phyloP scores from a whole-genome alignment of 768 basidiomycete genomes.

The Suillus subluteus region DNA sequence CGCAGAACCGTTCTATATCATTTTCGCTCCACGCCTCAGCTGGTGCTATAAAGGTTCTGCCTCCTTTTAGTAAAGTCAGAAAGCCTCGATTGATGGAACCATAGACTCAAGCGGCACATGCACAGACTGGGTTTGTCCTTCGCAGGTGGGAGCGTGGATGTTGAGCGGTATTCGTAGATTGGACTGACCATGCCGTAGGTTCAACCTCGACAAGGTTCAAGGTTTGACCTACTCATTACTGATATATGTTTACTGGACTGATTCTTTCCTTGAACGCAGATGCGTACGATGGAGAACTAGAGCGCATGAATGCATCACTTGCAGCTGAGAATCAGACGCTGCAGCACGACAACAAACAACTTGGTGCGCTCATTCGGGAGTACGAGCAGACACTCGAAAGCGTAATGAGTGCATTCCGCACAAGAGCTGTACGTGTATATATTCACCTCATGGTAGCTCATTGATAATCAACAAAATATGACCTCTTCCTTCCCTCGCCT shows the following conservation, averaged over 20 bases:
- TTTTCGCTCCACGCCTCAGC: slow-evolving; percentile 73
- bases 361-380: slow-evolving; percentile 88
- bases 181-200: slow-evolving; percentile 45
- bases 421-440: slow-evolving; percentile 74
- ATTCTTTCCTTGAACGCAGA: slow-evolving; percentile 50
- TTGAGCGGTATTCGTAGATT: not conserved
- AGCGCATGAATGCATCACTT: slow-evolving; percentile 83
- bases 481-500: not conserved
- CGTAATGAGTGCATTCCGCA: slow-evolving; percentile 90
- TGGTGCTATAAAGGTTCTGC: slow-evolving; percentile 75
- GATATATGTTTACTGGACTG: not conserved
- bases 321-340: slow-evolving; percentile 81
- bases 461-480: not conserved
- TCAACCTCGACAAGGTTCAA: slow-evolving; percentile 87
- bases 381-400: slow-evolving; percentile 96
- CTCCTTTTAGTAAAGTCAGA: not conserved
- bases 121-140: slow-evolving; percentile 90
- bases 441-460: not conserved
- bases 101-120: slow-evolving; percentile 86
- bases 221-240: slow-evolving; percentile 44
- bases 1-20: slow-evolving; percentile 74
- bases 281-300: slow-evolving; percentile 86
- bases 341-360: slow-evolving; percentile 94
- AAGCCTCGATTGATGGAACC: slow-evolving; percentile 6
- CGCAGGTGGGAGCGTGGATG: slow-evolving; percentile 58